A percentile compares a stretch with the other conserved stretches of the same genome.
Conservation (phyloP, 2,329 filamentous ascomycete species). For the Alternaria alternata region DNA sequence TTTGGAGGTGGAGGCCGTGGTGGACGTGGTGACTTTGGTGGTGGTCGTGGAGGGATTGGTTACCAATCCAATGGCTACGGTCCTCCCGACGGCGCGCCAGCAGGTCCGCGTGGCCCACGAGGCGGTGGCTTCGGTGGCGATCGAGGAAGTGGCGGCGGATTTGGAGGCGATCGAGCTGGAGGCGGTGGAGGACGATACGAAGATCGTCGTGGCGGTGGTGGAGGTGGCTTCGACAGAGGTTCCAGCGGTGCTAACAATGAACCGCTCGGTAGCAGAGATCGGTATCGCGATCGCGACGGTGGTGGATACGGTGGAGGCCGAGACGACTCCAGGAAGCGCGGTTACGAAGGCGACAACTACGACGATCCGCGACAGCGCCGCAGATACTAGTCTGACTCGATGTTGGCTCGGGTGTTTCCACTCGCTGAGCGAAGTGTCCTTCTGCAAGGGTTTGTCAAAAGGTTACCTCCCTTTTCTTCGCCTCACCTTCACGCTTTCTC, state of each 20-base stretch:
- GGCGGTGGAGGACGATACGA: constrained; percentile 28
- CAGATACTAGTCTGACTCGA: constrained; percentile 60
- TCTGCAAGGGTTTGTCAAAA: constrained; percentile 49
- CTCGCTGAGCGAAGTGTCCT: background rate
- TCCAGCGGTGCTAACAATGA: constrained; percentile 83
- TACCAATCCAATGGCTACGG: constrained; percentile 54
- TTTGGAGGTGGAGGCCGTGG: constrained; percentile 53
- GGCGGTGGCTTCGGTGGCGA: constrained; percentile 37
- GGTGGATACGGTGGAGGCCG: constrained; percentile 31
- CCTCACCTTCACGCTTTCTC: constrained; percentile 36
- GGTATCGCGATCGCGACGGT: constrained; percentile 50
- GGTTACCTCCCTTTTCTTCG: constrained; percentile 46
- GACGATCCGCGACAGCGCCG: constrained; percentile 74
- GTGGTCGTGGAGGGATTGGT: constrained; percentile 58
- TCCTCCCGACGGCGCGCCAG: constrained; percentile 58
- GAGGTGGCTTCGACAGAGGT: constrained; percentile 46
- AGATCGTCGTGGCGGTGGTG: constrained; percentile 29
- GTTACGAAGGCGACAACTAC: constrained; percentile 76
- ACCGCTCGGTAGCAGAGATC: constrained; percentile 71
- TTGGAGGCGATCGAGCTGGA: constrained; percentile 35
- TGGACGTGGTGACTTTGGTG: constrained; percentile 43
- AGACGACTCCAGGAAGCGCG: constrained; percentile 54
- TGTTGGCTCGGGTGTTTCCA: constrained; percentile 21
- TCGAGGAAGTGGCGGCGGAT: too few species aligned
- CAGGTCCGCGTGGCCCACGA: constrained; percentile 56